phyloP scores from a whole-genome alignment of 805 yeast species.

The Hanseniaspora guilliermondii region DNA sequence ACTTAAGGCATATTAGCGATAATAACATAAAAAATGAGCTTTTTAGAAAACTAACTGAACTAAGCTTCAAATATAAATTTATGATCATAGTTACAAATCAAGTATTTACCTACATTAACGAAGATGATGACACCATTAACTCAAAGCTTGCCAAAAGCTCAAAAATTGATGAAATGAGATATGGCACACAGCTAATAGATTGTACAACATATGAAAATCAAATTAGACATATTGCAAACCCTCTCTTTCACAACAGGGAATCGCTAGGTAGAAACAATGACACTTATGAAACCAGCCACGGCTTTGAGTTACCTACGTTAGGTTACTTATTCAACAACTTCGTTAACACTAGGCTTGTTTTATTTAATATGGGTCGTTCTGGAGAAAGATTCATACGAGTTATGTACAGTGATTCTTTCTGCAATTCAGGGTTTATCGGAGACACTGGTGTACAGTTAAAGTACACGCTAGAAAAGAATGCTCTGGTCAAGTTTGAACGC shows the following conservation, averaged over 20 bases:
- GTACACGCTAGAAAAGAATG: not conserved
- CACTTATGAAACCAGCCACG: not conserved
- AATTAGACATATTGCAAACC: conserved; percentile 4
- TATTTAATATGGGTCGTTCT: conserved; percentile 4
- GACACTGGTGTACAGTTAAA: not conserved
- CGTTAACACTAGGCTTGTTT: conserved; percentile 2
- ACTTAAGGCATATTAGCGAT: conserved; percentile 6
- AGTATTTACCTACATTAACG: conserved; percentile 6
- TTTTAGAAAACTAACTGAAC: not conserved
- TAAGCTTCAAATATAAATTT: conserved; percentile 10
- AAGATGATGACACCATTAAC: not conserved
- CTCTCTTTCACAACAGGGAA: not conserved
- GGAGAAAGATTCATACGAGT: conserved; percentile 7
- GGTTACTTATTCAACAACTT: conserved; percentile 10
- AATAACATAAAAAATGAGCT: conserved; percentile 3
- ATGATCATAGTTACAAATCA: conserved; percentile 6
- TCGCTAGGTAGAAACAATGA: not conserved
- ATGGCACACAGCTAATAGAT: not conserved
- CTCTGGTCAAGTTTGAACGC: not conserved
- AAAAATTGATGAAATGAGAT: not conserved
- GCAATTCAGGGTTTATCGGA: not conserved
- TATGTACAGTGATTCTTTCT: conserved; percentile 6
- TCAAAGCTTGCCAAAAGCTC: not conserved
- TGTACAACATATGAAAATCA: conserved; percentile 6
- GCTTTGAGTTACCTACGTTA: conserved; percentile 9